Evolutionary conservation across 768 basidiomycete species (phyloP), one percentile per base, ranked within the genome.

Genomic region (Lentinula raphanica): DNA sequence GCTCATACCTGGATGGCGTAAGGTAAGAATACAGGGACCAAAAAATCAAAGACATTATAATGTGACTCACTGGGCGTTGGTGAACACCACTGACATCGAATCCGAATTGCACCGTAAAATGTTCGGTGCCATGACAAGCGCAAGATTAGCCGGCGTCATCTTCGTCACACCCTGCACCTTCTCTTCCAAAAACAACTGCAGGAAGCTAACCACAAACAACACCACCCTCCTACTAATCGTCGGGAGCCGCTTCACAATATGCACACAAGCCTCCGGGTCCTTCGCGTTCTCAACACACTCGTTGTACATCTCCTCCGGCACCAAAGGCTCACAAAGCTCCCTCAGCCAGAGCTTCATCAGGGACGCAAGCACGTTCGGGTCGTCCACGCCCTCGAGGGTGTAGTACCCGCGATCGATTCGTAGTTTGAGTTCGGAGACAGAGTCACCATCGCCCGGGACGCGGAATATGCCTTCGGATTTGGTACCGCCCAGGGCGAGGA

Each of bases 311-410:
- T 92, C 89, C 60, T 90, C 84, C 6, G 95, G 95, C 13, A 98
- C 83, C 44, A 97, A 80, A n/a, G 95, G 95, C 60, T 94, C 91
- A 63, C 87, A 82, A 23, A 98, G 82, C 69, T 98, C 95, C 45
- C 95, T 83, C 19, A 97, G 76, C 94, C 94, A 98, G 6, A 95
- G 79, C 73, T 98, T 97, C 72, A 96, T 80, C 39, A 96, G 76
- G 2, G 92, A 93, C 7, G 93, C 91, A 2, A 92, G 85, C 49
- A 95, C 87, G 65, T 94, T 88, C 0, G 94, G 92, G 67, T 97
- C 94, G 61, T 94, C 90, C 44, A 96, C 85, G 32, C 87, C 87
- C 60, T 95, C 91, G 60, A 94, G 78, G 40, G 88, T 93, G 72
- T 96, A 95, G 65, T 93, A 90, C 2, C 93, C 94, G 63, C 87